Base-by-base conservation (phyloP, 352 stramenopile species). In the Phytophthora podocarpi region DNA sequence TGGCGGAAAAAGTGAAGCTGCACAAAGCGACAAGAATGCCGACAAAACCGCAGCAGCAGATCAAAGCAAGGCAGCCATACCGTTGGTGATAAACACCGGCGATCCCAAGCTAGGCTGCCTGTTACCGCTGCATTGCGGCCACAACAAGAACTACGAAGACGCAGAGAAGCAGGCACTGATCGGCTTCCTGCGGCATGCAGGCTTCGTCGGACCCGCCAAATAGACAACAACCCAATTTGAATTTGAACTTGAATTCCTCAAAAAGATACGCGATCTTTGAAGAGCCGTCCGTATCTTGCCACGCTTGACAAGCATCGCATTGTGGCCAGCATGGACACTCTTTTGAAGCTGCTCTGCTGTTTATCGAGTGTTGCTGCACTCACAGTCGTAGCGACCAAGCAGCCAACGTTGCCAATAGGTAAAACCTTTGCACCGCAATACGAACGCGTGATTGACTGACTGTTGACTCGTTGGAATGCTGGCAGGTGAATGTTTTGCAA, bases 131-230 rank as follows among this genome's bases (percentile, higher is more conserved):
- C 87, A 91, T 42, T 96, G 87, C 35, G 87, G 86, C 7, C 87
- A 96, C 55, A 96, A 96, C 62, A 88, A 89, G 47, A 91, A 91
- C 54, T 95, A 90, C 35, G 74, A 80, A 31, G 83, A 93, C 18
- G 52, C 53, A 3, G 87, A 96, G 51, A 93, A 94, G 49, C 53
- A 80, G 9, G 77, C 78, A 37, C 65, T 96, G n/a, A 48, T 80
- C 24, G 60, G 58, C 5, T 91, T 93, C 39, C 53, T 93, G 24
- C 67, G 57, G 13, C 72, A 81, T 32, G 76, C 63, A 16, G 76
- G 62, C 6, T 87, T 89, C 37, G 12, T 76, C 12, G 40, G 35
- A 8, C 42, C 59, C 11, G 15, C 42, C 4, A 65, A 69, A 73
- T 73, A 73, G 48, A 72, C 35, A 23, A 52, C 10, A 39, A 24